Evolutionary conservation across 371 early-diverging fungal genomes (phyloP).

Genomic region (Rhizopus sp.): DNA sequence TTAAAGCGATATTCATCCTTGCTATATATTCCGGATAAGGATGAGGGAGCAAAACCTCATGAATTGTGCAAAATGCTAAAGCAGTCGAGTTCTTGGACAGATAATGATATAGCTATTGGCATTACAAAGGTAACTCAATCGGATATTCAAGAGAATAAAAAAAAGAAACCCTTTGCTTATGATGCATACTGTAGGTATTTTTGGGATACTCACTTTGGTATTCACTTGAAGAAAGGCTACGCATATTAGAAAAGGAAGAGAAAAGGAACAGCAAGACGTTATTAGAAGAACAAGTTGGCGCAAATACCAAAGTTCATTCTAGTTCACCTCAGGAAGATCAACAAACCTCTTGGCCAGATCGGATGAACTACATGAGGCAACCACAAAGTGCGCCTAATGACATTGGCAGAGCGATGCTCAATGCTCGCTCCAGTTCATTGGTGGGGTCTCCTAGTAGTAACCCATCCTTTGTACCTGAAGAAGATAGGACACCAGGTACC

Average conservation of each 20-base stretch:
- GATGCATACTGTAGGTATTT: conserved; percentile 50
- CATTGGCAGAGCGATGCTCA: too few relatives aligned
- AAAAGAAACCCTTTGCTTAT: neutral
- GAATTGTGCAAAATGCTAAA: conserved; percentile 42
- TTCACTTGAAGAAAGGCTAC: conserved; percentile 63
- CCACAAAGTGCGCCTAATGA: too few relatives aligned
- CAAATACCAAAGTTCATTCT: too few relatives aligned
- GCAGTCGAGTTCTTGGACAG: conserved; percentile 48
- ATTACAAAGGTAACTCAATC: conserved; percentile 35
- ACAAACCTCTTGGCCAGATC: too few relatives aligned
- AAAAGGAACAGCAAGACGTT: conserved; percentile 6
- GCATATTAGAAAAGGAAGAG: conserved; percentile 46
- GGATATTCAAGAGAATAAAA: too few relatives aligned
- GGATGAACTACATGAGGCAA: too few relatives aligned
- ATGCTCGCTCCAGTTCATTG: too few relatives aligned
- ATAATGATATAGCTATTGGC: conserved; percentile 68
- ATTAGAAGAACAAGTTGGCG: too few relatives aligned
- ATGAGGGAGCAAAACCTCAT: conserved; percentile 21
- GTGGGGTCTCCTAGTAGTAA: too few relatives aligned
- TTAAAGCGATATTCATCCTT: conserved; percentile 65
- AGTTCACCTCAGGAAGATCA: too few relatives aligned
- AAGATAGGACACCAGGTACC: too few relatives aligned
- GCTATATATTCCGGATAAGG: conserved; percentile 35
- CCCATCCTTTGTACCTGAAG: too few relatives aligned
- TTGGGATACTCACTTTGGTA: conserved; percentile 73